These are phyloP conservation scores for Talaromyces nanjingensis DNA, from an alignment of 495 filamentous ascomycete genomes.

Conservation along the genomic window DNA sequence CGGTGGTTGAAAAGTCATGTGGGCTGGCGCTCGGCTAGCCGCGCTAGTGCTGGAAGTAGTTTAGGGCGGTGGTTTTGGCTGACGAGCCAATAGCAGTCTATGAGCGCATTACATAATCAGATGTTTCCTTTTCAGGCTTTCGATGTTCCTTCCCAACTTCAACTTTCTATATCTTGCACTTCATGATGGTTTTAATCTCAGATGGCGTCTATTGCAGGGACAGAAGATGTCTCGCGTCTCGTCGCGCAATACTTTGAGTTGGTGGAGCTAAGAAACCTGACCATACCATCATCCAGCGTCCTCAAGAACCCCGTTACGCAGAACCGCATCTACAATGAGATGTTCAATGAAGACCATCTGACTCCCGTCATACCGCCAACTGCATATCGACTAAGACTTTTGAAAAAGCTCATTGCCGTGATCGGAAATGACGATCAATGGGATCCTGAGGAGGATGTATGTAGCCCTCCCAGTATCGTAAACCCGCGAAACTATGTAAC, in stretches of 20 bases:
- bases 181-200: not conserved
- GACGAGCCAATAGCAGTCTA: not conserved
- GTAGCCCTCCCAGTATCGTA: slow-evolving; percentile 20
- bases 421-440: slow-evolving; percentile 58
- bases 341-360: slow-evolving; percentile 53
- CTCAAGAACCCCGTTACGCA: slow-evolving; percentile 53
- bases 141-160: not conserved
- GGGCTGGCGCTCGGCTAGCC: slow-evolving; percentile 39
- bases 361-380: slow-evolving; percentile 48
- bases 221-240: slow-evolving; percentile 15
- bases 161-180: not conserved
- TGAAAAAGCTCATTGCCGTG: slow-evolving; percentile 59
- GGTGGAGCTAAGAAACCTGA: slow-evolving; percentile 46
- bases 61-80: slow-evolving; percentile 7
- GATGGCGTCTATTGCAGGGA: not conserved
- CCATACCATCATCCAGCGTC: slow-evolving; percentile 44
- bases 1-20: slow-evolving; percentile 19
- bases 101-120: not conserved
- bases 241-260: slow-evolving; percentile 61
- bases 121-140: not conserved
- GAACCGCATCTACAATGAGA: slow-evolving; percentile 48
- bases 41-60: slow-evolving; percentile 22
- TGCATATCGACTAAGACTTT: slow-evolving; percentile 60
- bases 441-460: slow-evolving; percentile 81
- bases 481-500: not conserved